Base-by-base conservation (phyloP, 2,329 filamentous ascomycete genomes). In the Chrysosporium queenslandicum region DNA sequence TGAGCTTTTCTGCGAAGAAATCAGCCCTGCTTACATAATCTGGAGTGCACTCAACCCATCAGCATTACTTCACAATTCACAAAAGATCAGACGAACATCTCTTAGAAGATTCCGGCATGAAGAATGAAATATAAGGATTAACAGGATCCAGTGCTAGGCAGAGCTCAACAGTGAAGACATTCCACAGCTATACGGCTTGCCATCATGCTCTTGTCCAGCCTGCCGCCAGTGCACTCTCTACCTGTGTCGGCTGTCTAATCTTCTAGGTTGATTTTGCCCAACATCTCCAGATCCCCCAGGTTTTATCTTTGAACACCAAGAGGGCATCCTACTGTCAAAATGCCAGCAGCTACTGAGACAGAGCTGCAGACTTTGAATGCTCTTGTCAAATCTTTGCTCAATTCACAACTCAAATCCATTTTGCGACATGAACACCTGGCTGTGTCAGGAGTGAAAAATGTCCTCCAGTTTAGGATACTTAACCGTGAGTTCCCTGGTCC, bases 381-480 rank as follows among this genome's bases (percentile, higher is more conserved):
- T 48, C 67, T 73, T 57, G 69, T 77, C 46, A 80, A 79, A 63
- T 75, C 70, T 7, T 68, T 83, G 49, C 72, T 81, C 51, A 82
- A 81, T 63, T 73, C 72, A 55, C 82, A 90, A 61, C 78, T 96
- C 46, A 86, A 88, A 61, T 77, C 77, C 49, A 83, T 97, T 58
- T 86, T 91, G 64, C 78, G 81, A 57, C 74, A 79, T 55, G 87
- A 94, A 71, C 79, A 82, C 43, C 74, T 94, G 32, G 78, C 80
- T 58, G 85, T 87, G 55, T 86, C 84, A 25, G 92, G 92, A 18
- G 84, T 92, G 62, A 98, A 98, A 74, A 80, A 82, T 30, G 79
- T 86, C 39, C 74, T 97, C 55, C 89, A 95, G 69, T 72, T 74
- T 54, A 83, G 91, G 61, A 86, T 96, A 56, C 80, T 85, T 57